These are phyloP conservation scores for Acanthamoeba polyphaga DNA, from an alignment of 208 protist species.

Conservation along the genomic window DNA sequence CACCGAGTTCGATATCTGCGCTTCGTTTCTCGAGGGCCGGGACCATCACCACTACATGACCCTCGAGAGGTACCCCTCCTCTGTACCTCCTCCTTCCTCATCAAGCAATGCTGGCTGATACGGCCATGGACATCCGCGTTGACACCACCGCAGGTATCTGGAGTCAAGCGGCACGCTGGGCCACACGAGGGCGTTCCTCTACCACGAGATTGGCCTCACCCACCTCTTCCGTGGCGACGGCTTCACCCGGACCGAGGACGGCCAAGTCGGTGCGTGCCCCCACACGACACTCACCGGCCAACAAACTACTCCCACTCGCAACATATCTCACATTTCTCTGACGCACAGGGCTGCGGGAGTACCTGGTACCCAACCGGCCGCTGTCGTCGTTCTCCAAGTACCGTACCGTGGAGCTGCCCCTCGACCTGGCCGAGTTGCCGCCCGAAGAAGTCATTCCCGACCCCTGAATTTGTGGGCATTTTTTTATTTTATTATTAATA, in stretches of 20 bases:
- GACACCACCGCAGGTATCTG: neutral
- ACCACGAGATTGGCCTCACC: slow-evolving; percentile 34
- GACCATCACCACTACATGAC: slow-evolving; percentile 21
- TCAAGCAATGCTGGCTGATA: neutral
- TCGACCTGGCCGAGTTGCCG: neutral
- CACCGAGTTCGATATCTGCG: slow-evolving; percentile 31
- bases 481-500: too few relatives aligned
- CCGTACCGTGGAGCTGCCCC: neutral
- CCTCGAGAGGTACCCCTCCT: neutral
- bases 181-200: slow-evolving; percentile 47
- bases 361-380: neutral
- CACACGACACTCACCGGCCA: neutral
- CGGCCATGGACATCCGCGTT: neutral
- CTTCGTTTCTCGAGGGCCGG: neutral
- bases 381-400: neutral
- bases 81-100: too few relatives aligned
- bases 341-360: neutral
- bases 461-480: too few relatives aligned
- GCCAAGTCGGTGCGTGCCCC: neutral
- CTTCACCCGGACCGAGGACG: slow-evolving; percentile 13
- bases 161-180: slow-evolving; percentile 5
- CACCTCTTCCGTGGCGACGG: slow-evolving; percentile 43
- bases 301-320: neutral
- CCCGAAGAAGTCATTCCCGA: neutral
- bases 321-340: neutral